Evolutionary conservation across 106 monocot genomes (phyloP), one percentile per base, ranked within the genome.

Genomic region (Amphibolis antarctica): DNA sequence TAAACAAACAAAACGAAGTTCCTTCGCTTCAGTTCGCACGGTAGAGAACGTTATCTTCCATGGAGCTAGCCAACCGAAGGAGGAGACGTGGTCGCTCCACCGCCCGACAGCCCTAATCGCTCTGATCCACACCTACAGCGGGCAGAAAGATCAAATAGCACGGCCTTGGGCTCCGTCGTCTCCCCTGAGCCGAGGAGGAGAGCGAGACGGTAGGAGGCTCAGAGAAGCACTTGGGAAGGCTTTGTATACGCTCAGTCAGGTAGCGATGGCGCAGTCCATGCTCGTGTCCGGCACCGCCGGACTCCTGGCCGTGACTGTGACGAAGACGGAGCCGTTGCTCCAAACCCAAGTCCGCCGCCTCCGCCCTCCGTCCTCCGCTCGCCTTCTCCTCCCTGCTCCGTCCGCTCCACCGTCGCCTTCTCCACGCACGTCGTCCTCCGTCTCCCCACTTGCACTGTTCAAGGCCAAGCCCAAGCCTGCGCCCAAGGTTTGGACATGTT

Each of bases 261-360:
- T 46, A 14, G 9, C 46, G 46, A 88, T 89, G 88, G 88, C 82
- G 72, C 88, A 89, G 61, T 82, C 88, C 26, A 79, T 81, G 70
- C 53, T 89, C 74, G 75, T 82, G 69, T 85, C 79, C 5, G 80
- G 84, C 69, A 31, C 72, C 21, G 71, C 65, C 20, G 74, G 71
- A 24, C 76, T 63, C 5, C 50, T 77, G 12, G 28, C 72, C 21
- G 47, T 65, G 54, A 58, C 72, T 21, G 47, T 65, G 54, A 58
- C 65, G 61, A 74, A 58, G 44, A 74, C 43, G 42, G 67, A 76
- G 45, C 62, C 88, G 64, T 73, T 68, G 78, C 73, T 81, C 27
- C 71, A 64, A 9, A 55, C 60, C 17, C 69, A 42, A 42, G 44
- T 66, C 29, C 68, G 59, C 12, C 70, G 75, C 21, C 79, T 87